These are phyloP conservation scores for Solanum sejunctum DNA, from an alignment of 257 asterid species.

Conservation along the genomic window DNA sequence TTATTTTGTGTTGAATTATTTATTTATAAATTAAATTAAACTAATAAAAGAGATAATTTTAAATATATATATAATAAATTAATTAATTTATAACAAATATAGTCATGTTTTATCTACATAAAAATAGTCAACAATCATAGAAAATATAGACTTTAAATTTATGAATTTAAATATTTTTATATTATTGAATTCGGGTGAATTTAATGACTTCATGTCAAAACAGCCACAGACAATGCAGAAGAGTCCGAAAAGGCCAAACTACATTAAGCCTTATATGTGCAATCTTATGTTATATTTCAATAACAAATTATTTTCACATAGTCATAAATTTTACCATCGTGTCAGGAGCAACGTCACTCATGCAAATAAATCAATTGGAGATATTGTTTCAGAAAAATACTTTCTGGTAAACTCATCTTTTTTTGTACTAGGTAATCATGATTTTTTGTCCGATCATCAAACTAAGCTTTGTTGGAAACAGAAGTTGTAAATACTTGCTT, in stretches of 20 bases:
- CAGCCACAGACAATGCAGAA: neutral
- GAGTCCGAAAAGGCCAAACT: neutral
- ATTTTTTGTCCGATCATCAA: neutral
- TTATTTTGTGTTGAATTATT: too few relatives aligned
- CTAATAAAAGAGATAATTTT: too few relatives aligned
- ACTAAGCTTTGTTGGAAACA: neutral
- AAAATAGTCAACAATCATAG: too few relatives aligned
- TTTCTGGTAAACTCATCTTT: neutral
- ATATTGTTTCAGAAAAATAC: too few relatives aligned
- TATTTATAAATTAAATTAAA: too few relatives aligned
- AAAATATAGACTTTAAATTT: accelerated
- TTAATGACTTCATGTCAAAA: neutral
- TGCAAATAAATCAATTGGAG: neutral
- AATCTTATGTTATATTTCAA: too few relatives aligned
- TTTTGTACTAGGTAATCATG: neutral
- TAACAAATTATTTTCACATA: too few relatives aligned
- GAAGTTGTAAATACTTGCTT: neutral
- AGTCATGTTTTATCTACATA: too few relatives aligned
- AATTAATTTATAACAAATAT: too few relatives aligned
- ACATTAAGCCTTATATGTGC: neutral
- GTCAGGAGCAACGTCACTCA: neutral
- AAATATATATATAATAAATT: too few relatives aligned
- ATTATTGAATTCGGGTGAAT: neutral
- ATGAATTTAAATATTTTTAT: too few relatives aligned
- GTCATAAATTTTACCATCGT: too few relatives aligned